These are phyloP conservation scores for Triticum aestivum DNA, from an alignment of 176 grass and related monocot species.

Conservation along the genomic window IWGSC_CS_RefSeq_v2.1 NC_057795.1:335070681-335071180, in stretches of 20 bases:
- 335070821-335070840: constrained; percentile 30
- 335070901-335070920: constrained; percentile 5
- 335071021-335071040: constrained; percentile 75
- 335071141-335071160: constrained; percentile 10
- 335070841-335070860: constrained; percentile 6
- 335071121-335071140: not conserved
- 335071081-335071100: constrained; percentile 11
- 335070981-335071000: constrained; percentile 92
- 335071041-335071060: constrained; percentile 66
- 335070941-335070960: constrained; percentile 23
- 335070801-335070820: constrained; percentile 60
- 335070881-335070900: not conserved
- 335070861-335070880: not conserved
- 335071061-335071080: constrained; percentile 78
- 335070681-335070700: not conserved
- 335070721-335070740: not conserved
- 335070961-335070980: constrained; percentile 71
- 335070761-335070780: constrained; percentile 90
- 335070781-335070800: constrained; percentile 91
- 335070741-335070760: constrained; percentile 78
- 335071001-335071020: constrained; percentile 85
- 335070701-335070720: not conserved
- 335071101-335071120: not conserved
- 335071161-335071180: not conserved
- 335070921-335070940: not conserved